Evolutionary conservation across 805 yeast species (phyloP).

Genomic region (Nakazawaea molendinolei): DNA sequence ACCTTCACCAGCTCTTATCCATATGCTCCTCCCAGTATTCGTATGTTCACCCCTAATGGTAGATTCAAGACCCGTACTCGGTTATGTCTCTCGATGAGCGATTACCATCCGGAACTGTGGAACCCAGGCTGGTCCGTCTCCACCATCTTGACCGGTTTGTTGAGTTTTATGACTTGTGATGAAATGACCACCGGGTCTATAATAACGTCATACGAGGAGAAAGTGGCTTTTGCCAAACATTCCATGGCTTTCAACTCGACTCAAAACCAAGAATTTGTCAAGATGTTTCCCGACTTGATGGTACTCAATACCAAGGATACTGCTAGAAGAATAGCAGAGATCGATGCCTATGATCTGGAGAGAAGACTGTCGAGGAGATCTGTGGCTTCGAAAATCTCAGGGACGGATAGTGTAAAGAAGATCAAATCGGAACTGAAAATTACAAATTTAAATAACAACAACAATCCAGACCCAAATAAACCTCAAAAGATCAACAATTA

Average conservation of each 20-base stretch:
- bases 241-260: conserved; percentile 55
- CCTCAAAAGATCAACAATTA: too few relatives aligned
- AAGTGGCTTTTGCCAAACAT: conserved; percentile 48
- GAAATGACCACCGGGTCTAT: conserved; percentile 85
- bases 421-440: too few relatives aligned
- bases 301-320: conserved; percentile 28
- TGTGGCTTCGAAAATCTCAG: too few relatives aligned
- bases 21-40: conserved; percentile 84
- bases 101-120: conserved; percentile 93
- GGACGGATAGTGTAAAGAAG: too few relatives aligned
- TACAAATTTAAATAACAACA: too few relatives aligned
- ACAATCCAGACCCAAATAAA: background rate
- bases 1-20: conserved; percentile 83
- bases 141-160: conserved; percentile 78
- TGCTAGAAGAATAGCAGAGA: conserved; percentile 5
- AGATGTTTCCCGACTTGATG: conserved; percentile 66
- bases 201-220: conserved; percentile 51
- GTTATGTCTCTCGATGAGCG: conserved; percentile 87
- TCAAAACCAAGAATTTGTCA: conserved; percentile 48
- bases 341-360: conserved; percentile 5
- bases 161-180: conserved; percentile 87
- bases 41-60: conserved; percentile 88
- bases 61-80: conserved; percentile 76
- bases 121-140: conserved; percentile 95
- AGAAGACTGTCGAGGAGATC: background rate